Evolutionary conservation across 495 filamentous ascomycete species (phyloP).

Genomic region (Lophium mytilinum): DNA sequence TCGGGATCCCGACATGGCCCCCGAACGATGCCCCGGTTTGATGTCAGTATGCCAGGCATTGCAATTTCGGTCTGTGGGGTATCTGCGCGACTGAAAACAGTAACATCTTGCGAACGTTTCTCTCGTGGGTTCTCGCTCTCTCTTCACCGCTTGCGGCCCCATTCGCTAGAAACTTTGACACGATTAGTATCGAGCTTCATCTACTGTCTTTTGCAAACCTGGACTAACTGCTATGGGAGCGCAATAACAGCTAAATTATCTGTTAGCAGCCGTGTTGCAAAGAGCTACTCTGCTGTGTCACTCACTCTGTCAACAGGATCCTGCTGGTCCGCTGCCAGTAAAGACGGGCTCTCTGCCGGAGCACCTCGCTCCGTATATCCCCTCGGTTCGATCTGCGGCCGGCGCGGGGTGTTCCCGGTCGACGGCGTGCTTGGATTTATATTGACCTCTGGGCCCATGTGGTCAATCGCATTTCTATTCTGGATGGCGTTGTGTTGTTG

Average conservation of each 20-base stretch:
- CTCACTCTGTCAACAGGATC: constrained; percentile 24
- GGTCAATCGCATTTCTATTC: constrained; percentile 9
- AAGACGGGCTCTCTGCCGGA: constrained; percentile 16
- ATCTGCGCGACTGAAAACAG: too few relatives aligned
- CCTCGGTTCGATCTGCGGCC: constrained; percentile 21
- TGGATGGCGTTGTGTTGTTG: constrained; percentile 22
- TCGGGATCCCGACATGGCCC: too few relatives aligned
- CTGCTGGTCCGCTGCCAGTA: constrained; percentile 21
- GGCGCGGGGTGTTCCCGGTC: constrained; percentile 6
- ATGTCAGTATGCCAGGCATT: too few relatives aligned
- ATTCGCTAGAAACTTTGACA: too few relatives aligned
- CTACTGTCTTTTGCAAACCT: background rate
- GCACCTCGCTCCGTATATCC: constrained; percentile 19
- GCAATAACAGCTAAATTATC: constrained; percentile 17
- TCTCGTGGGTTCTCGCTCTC: too few relatives aligned
- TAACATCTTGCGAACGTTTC: too few relatives aligned
- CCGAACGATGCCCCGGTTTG: too few relatives aligned
- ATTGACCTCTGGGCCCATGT: constrained; percentile 15
- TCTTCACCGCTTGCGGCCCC: too few relatives aligned
- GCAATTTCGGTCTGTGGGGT: too few relatives aligned
- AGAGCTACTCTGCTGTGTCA: background rate
- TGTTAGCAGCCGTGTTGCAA: constrained; percentile 1
- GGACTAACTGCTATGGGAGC: constrained; percentile 23
- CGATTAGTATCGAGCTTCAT: too few relatives aligned
- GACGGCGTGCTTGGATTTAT: constrained; percentile 8